Evolutionary conservation across 2,329 filamentous ascomycete species (phyloP), one percentile per base, ranked within the genome.

Genomic region (Fusarium albidum): DNA sequence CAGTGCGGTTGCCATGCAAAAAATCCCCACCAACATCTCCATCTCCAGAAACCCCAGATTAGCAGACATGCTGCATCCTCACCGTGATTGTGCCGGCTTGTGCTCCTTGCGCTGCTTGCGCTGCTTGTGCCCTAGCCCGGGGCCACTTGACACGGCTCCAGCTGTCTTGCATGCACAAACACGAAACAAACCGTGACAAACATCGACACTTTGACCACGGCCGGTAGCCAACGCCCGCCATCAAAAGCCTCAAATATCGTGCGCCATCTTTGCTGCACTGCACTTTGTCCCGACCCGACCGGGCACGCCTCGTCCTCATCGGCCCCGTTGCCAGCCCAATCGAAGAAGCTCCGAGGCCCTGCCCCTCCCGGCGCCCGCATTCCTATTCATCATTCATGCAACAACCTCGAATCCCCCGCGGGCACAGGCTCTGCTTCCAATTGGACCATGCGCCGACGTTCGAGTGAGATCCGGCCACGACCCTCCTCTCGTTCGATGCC

Each of bases 331-430:
- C 44, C 42, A 46, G 44, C 53, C 60, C 52, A 46, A 41, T 49
- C 25, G 50, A 49, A 14, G 50, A 49, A 14, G 13, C 25, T 28
- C 28, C 29, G 13, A 33, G 7, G 21, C 11, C n/a, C 11, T 31
- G 10, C 29, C 15, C 26, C n/a, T 43, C 28, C 34, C 43, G 45
- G 55, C 51, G 51, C 41, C 55, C 49, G 28, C 52, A 53, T 56
- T 51, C 49, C n/a, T n/a, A n/a, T n/a, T n/a, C n/a, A n/a, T n/a
- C 58, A 52, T 53, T 55, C 49, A 55, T 58, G 51, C 49, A 21
- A 62, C 54, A 52, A 51, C 50, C 50, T 55, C 47, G 34, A 66
- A 57, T 61, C 44, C 38, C 37, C 49, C 52, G 52, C 55, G 50
- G 58, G 46, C 28, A 21, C 33, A 52, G 54, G 50, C 40, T 52